Base-by-base conservation (phyloP, 495 filamentous ascomycete genomes). In the Trichoderma orchidacearum region DNA sequence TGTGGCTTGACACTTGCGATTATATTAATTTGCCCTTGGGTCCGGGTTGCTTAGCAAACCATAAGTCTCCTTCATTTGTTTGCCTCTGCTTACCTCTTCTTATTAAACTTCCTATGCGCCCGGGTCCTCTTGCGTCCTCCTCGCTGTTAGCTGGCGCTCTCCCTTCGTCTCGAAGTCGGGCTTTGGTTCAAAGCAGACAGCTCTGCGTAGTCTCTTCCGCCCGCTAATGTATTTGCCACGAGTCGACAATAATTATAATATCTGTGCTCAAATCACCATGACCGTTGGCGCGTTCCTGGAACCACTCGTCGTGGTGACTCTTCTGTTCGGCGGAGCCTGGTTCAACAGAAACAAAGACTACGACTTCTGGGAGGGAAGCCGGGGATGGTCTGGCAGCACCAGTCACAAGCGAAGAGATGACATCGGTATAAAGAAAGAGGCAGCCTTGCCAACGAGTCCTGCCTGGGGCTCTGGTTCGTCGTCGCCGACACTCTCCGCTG, bases 211-310 rank as follows among this genome's bases (percentile, higher is more conserved):
- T n/a, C n/a, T n/a, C n/a, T 8, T 48, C 15, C 41, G 21, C 11
- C 21, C 15, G 41, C 12, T 48, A 48, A 48, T 48, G 41, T 48
- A 48, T 48, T 48, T 27, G 7, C 41, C 41, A 48, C 41, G 27
- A 48, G 41, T 48, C 41, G 41, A 48, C 41, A 48, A 48, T 48
- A 48, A 48, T 18, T 25, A 9, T 23, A 53, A 53, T n/a, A 53
- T 30, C 27, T 53, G 51, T 53, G 51, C 51, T 18, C 30, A 27
- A 17, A 13, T 53, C 11, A 35, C 53, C 30, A 70, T 70, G 68
- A 59, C 63, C 17, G 45, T 70, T 51, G 68, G 66, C n/a, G 68
- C 66, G 29, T 55, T 70, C 11, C 23, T 68, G 15, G 68, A 70
- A 48, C 68, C 68, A 12, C 57, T 62, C 31, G 53, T 70, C 17